These are phyloP conservation scores for Phytomonas serpens DNA, from an alignment of 208 protist genomes.

Conservation along the genomic window DNA sequence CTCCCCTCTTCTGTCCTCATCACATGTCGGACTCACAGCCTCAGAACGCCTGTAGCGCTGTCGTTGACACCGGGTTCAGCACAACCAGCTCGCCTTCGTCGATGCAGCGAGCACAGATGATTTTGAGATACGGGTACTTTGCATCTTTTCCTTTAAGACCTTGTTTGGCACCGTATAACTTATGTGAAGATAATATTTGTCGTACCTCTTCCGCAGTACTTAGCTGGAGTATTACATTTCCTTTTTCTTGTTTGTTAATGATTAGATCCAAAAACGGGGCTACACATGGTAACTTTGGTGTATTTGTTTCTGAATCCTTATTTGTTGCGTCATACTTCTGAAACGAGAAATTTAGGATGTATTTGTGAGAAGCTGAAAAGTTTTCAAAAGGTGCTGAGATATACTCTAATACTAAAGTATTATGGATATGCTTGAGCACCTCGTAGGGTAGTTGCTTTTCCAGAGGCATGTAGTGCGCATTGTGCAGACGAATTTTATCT, in stretches of 20 bases:
- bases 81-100: neutral
- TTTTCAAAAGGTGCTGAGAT: slow-evolving; percentile 18
- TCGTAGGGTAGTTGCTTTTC: neutral
- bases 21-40: neutral
- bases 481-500: slow-evolving; percentile 9
- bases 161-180: neutral
- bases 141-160: neutral
- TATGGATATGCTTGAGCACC: neutral
- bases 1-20: slow-evolving; percentile 16
- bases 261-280: neutral
- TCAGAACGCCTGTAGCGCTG: neutral
- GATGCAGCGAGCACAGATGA: neutral
- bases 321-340: neutral
- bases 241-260: neutral
- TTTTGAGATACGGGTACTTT: neutral
- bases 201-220: neutral
- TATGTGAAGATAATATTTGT: neutral
- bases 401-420: slow-evolving; percentile 10
- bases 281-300: neutral
- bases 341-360: slow-evolving; percentile 15
- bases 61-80: neutral
- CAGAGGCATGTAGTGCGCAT: neutral
- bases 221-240: neutral
- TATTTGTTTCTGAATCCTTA: neutral
- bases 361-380: slow-evolving; percentile 20